Base-by-base conservation (phyloP, 2,329 filamentous ascomycete species). In the Cyphellophora europaea region DNA sequence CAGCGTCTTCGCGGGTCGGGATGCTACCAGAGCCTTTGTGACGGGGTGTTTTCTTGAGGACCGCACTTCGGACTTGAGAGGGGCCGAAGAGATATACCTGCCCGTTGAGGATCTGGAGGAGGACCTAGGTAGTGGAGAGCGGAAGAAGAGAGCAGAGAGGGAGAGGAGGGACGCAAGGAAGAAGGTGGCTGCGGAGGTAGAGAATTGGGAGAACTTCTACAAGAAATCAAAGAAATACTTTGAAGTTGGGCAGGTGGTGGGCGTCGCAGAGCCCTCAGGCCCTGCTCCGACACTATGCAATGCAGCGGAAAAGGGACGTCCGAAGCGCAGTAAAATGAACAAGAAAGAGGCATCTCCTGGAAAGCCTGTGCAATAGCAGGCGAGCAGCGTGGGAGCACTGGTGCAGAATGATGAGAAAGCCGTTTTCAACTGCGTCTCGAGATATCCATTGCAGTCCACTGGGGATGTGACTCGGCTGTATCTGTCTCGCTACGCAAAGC, bases 1-100 rank as follows among this genome's bases (percentile, higher is more conserved):
- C 67, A 71, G 79, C 52, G 79, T 82, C 62, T 94, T 98, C 58
- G 76, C 87, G 0, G 91, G 89, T 41, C 71, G 72, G 43, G 91
- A 98, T 60, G 88, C 89, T 19, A 77, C 82, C 11, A 80, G 91
- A 32, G 86, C 80, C 13, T 98, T 87, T 59, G 78, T 98, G 6
- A 96, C 91, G 2, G 86, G 85, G 12, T 98, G 91, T 59, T 98
- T 98, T 63, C 66, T 74, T 25, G 80, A 86, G 44, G 91, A 98
- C 66, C 67, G 79, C 19, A 91, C 79, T 2, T 71, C 82, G 3
- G 91, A 98, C 62, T 64, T 95, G 56, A 74, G 83, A 42, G 91
- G 91, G 30, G 80, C 85, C 4, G 91, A 96, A 63, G 72, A 79
- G 44, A 91, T 93, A 74, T 96, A 77, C 61, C 57, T 79, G 2